Conservation (phyloP, 1,139 yeast species). For the Yamadazyma atmosphaerica region DNA sequence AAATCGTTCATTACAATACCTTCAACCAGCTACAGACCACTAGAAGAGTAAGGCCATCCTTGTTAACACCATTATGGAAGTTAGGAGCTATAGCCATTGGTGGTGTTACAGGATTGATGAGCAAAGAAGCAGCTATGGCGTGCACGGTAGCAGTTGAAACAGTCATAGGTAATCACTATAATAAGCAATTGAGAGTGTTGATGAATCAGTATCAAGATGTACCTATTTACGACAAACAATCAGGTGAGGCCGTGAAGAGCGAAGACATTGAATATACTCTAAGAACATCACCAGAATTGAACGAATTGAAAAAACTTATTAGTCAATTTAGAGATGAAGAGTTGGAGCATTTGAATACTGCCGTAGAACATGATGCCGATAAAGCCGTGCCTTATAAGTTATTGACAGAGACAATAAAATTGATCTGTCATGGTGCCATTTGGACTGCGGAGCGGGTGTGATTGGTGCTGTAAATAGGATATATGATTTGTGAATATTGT, state of each 20-base stretch:
- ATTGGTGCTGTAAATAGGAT: slow-evolving; percentile 52
- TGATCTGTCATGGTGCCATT: slow-evolving; percentile 83
- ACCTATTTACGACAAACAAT: slow-evolving; percentile 44
- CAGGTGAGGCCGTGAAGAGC: slow-evolving; percentile 30
- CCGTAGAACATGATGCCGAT: slow-evolving; percentile 87
- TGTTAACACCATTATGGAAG: slow-evolving; percentile 92
- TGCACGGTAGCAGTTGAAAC: slow-evolving; percentile 99
- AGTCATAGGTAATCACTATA: slow-evolving; percentile 95
- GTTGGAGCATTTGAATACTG: slow-evolving; percentile 92
- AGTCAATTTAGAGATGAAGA: slow-evolving; percentile 91
- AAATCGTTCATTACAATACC: slow-evolving; percentile 82
- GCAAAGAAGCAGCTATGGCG: slow-evolving; percentile 98
- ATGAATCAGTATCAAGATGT: slow-evolving; percentile 54
- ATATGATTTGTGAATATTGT: too few relatives aligned
- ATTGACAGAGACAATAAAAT: slow-evolving; percentile 83
- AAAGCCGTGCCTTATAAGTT: slow-evolving; percentile 90
- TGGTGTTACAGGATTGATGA: slow-evolving; percentile 77
- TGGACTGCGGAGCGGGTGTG: slow-evolving; percentile 69
- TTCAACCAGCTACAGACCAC: slow-evolving; percentile 75
- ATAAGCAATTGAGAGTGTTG: slow-evolving; percentile 79
- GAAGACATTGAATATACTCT: slow-evolving; percentile 24
- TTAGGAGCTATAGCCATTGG: slow-evolving; percentile 88
- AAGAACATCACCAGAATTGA: slow-evolving; percentile 54
- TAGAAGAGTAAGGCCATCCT: slow-evolving; percentile 85
- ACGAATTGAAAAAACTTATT: slow-evolving; percentile 58